Percentiles rank a stretch among this genome's conserved stretches.
Conservation (phyloP, 352 stramenopile genomes). For the Phytophthora niederhauseri region DNA sequence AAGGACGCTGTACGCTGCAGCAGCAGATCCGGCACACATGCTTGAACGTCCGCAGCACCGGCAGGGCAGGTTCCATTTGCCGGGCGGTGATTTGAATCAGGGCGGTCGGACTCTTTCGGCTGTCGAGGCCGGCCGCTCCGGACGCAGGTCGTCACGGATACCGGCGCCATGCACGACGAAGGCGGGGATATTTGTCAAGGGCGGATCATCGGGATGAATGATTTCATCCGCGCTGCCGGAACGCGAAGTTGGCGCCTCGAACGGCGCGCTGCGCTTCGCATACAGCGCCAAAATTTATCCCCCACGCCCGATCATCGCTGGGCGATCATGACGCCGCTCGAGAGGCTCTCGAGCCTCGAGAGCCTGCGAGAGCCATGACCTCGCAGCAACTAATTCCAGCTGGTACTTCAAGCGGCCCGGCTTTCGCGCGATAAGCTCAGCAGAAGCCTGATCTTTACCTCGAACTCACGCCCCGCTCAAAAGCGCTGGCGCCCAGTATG, state of each 20-base stretch:
- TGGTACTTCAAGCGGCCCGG: constrained; percentile 18
- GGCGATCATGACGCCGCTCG: constrained; percentile 16
- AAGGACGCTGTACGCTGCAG: background rate
- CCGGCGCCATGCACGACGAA: background rate
- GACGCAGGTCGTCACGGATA: background rate
- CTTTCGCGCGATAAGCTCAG: background rate
- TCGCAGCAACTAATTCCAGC: constrained; percentile 18
- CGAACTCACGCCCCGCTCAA: constrained; percentile 6
- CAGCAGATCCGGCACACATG: constrained; percentile 2
- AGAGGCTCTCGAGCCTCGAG: too few species aligned
- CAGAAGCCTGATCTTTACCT: background rate
- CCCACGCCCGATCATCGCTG: constrained; percentile 15
- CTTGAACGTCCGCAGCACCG: constrained; percentile 3
- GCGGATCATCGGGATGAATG: constrained; percentile 4
- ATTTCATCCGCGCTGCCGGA: background rate
- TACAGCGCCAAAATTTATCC: constrained; percentile 27
- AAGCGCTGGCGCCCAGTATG: constrained; percentile 25
- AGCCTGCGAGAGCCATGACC: constrained; percentile 11
- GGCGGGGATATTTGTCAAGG: too few species aligned
- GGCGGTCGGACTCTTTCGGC: background rate
- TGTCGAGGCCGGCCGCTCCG: too few species aligned
- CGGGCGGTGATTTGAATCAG: constrained; percentile 8
- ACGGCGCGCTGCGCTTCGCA: constrained; percentile 25
- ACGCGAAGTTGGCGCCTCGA: constrained; percentile 1
- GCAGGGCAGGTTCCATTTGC: background rate